Conservation (phyloP, 2,329 filamentous ascomycete species). For the Fusarium metavorans region DNA sequence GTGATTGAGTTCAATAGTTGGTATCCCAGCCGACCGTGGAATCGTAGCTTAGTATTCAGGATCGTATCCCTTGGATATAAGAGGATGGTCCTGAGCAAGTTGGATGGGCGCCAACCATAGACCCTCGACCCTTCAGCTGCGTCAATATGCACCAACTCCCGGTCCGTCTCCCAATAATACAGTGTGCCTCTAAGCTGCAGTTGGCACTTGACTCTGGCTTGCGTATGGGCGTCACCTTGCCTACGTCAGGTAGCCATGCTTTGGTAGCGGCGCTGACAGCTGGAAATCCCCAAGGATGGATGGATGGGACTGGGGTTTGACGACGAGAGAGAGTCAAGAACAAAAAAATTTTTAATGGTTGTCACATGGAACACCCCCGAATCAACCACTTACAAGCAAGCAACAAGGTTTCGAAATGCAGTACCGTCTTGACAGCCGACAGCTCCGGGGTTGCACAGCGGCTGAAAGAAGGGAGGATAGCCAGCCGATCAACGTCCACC, state of each 20-base stretch:
- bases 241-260: conserved; percentile 11
- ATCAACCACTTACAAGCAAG: conserved; percentile 13
- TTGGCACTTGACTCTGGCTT: conserved; percentile 18
- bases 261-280: conserved; percentile 6
- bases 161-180: background rate
- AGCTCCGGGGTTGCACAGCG: conserved; percentile 32
- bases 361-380: conserved; percentile 28
- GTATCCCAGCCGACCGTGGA: background rate
- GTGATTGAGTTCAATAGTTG: conserved; percentile 4
- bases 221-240: conserved; percentile 6
- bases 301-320: background rate
- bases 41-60: conserved; percentile 2
- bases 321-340: background rate
- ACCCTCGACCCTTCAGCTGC: conserved; percentile 37
- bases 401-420: conserved; percentile 9
- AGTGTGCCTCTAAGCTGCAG: conserved; percentile 34
- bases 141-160: conserved; percentile 32
- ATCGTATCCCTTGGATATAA: conserved; percentile 15
- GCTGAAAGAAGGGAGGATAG: conserved; percentile 12
- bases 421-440: conserved; percentile 27
- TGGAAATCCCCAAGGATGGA: background rate
- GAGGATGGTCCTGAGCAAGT: conserved; percentile 3
- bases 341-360: background rate
- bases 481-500: conserved; percentile 19
- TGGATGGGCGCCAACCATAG: conserved; percentile 14